Evolutionary conservation across 176 grass and related monocot genomes (phyloP).

Genomic region (Paspalum vaginatum): DNA sequence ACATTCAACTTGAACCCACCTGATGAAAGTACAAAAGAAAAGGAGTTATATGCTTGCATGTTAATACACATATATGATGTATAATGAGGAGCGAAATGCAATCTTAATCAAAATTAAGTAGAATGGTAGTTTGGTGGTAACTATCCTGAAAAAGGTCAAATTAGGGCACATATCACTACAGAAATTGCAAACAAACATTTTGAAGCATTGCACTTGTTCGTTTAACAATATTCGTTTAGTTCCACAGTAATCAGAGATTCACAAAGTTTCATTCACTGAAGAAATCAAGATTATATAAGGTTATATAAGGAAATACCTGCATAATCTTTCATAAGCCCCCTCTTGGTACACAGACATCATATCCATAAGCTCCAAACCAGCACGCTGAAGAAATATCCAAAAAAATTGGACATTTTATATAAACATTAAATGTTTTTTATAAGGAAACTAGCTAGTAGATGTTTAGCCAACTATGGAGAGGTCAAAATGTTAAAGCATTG

Average conservation of each 20-base stretch:
- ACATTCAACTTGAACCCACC: conserved; percentile 99
- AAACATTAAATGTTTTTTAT: background rate
- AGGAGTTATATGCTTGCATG: conserved; percentile 1
- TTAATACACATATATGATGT: conserved; percentile 22
- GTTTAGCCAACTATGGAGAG: background rate
- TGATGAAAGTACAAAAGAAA: conserved; percentile 30
- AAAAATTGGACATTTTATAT: conserved; percentile 13
- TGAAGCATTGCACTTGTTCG: background rate
- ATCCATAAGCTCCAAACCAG: conserved; percentile 99
- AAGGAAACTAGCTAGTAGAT: conserved; percentile 5
- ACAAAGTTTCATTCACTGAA: background rate
- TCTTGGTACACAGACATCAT: conserved; percentile 99
- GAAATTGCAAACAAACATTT: background rate
- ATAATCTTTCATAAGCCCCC: conserved; percentile 96
- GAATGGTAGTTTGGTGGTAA: background rate
- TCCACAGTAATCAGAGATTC: background rate
- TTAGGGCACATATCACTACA: background rate
- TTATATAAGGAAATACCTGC: conserved; percentile 60
- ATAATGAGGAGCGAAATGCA: background rate
- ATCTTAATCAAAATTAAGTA: background rate
- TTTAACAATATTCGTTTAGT: background rate
- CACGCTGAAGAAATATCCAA: conserved; percentile 60
- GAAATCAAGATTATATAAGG: conserved; percentile 5
- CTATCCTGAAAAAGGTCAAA: background rate
- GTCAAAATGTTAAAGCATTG: background rate